A percentile compares a stretch with the other conserved stretches of the same genome.
phyloP scores from a whole-genome alignment of 2,329 filamentous ascomycete genomes.

The Aspergillus ochraceoroseus region DNA sequence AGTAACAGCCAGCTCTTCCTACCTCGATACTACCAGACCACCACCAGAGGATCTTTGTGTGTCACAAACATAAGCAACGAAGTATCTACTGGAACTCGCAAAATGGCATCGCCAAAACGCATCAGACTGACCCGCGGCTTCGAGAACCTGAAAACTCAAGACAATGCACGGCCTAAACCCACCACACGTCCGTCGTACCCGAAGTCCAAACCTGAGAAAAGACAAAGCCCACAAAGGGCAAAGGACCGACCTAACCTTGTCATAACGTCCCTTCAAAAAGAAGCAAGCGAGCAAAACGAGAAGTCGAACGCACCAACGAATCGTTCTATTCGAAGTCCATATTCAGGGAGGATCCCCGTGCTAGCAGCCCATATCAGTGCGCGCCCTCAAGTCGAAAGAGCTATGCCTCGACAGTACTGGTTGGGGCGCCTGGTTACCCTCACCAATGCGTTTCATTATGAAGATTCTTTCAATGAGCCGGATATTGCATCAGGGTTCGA shows the following conservation, averaged over 20 bases:
- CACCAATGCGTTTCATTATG: constrained; percentile 30
- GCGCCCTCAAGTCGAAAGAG: constrained; percentile 21
- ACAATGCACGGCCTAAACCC: not conserved
- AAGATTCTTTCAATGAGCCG: constrained; percentile 31
- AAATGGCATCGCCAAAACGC: constrained; percentile 4
- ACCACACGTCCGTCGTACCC: not conserved
- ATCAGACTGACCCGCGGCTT: constrained; percentile 5
- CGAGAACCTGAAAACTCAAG: constrained; percentile 6
- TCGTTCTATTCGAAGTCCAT: not conserved
- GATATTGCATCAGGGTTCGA: constrained; percentile 27
- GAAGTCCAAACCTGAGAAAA: not conserved
- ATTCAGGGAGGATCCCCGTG: constrained; percentile 2
- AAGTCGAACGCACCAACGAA: no score
- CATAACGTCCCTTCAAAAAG: no score
- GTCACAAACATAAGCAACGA: not conserved
- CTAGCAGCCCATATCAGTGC: constrained; percentile 10
- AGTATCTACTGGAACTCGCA: not conserved
- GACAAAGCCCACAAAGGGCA: not conserved
- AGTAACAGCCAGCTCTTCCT: not conserved
- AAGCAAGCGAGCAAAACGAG: constrained; percentile 11
- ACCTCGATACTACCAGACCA: not conserved
- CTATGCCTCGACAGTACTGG: constrained; percentile 30
- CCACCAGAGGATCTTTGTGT: not conserved
- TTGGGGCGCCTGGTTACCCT: constrained; percentile 32
- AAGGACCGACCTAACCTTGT: no score